These are phyloP conservation scores for Candida germanica DNA, from an alignment of 805 yeast species.

Conservation along the genomic window DNA sequence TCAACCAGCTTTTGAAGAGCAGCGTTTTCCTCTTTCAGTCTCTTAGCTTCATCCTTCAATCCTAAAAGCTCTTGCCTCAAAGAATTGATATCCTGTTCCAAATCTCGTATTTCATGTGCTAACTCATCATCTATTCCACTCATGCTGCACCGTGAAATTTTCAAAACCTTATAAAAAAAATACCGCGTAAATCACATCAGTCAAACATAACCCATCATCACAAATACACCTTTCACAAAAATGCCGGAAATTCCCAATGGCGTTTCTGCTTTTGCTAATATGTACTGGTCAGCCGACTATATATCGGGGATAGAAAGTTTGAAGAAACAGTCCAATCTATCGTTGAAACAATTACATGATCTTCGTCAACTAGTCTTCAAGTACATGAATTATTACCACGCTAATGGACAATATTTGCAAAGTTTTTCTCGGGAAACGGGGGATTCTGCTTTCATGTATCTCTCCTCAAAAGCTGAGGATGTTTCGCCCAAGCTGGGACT, in stretches of 20 bases:
- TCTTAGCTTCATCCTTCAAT: constrained; percentile 11
- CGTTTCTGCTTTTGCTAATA: constrained; percentile 27
- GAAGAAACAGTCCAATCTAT: constrained; percentile 26
- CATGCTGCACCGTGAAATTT: too few relatives aligned
- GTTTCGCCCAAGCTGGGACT: not conserved
- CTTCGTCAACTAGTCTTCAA: constrained; percentile 34
- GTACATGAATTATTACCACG: constrained; percentile 34
- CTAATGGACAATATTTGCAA: constrained; percentile 32
- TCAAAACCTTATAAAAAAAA: too few relatives aligned
- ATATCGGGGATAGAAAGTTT: constrained; percentile 33
- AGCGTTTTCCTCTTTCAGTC: not conserved
- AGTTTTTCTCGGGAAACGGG: constrained; percentile 15
- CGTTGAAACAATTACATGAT: constrained; percentile 40
- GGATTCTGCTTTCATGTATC: not conserved
- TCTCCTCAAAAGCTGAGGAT: not conserved
- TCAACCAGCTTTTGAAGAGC: constrained; percentile 8
- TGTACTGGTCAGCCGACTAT: constrained; percentile 43
- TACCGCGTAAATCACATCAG: too few relatives aligned
- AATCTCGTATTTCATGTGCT: constrained; percentile 1
- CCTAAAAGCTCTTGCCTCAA: constrained; percentile 17
- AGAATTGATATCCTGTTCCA: constrained; percentile 17
- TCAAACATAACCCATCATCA: too few relatives aligned
- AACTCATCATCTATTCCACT: too few relatives aligned
- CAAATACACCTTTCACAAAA: too few relatives aligned
- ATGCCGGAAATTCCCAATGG: too few relatives aligned